Conservation (phyloP, 2,329 filamentous ascomycete species). For the Fusarium decemcellulare region DNA sequence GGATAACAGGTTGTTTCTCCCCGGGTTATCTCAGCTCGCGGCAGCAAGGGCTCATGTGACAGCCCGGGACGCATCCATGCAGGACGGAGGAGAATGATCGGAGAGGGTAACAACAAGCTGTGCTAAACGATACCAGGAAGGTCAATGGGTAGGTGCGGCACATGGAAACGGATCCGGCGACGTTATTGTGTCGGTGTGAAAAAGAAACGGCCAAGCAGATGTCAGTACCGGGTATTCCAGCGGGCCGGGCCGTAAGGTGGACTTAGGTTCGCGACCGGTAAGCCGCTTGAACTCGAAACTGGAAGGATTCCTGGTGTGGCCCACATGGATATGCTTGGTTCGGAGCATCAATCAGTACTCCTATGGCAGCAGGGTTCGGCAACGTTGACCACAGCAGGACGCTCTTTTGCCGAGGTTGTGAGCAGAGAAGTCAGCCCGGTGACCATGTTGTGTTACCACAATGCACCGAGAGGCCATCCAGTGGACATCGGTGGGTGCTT, state of each 20-base stretch:
- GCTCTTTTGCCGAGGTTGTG: conserved; percentile 27
- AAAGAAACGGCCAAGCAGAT: conserved; percentile 11
- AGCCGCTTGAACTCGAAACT: conserved; percentile 19
- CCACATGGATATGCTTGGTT: conserved; percentile 32
- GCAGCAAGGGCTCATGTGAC: conserved; percentile 46
- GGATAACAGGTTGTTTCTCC: conserved; percentile 26
- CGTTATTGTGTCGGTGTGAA: conserved; percentile 41
- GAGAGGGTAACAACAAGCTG: conserved; percentile 20
- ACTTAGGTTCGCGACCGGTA: conserved; percentile 12
- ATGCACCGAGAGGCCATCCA: conserved; percentile 20
- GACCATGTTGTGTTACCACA: conserved; percentile 32
- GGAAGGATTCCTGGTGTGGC: conserved; percentile 34
- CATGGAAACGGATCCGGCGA: conserved; percentile 19
- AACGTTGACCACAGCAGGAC: conserved; percentile 22
- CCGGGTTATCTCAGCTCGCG: conserved; percentile 41
- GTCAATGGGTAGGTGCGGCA: conserved; percentile 23
- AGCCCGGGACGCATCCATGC: conserved; percentile 32
- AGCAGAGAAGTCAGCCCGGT: conserved; percentile 33
- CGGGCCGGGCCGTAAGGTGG: conserved; percentile 47
- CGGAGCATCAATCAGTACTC: conserved; percentile 25
- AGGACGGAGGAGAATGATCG: conserved; percentile 20
- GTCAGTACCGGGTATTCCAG: conserved; percentile 40
- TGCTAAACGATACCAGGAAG: conserved; percentile 22
- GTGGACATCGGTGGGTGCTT: conserved; percentile 22
- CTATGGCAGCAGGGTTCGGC: conserved; percentile 16